phyloP scores from a whole-genome alignment of 495 filamentous ascomycete species.

The Melanomma pulvis-pyrius region DNA sequence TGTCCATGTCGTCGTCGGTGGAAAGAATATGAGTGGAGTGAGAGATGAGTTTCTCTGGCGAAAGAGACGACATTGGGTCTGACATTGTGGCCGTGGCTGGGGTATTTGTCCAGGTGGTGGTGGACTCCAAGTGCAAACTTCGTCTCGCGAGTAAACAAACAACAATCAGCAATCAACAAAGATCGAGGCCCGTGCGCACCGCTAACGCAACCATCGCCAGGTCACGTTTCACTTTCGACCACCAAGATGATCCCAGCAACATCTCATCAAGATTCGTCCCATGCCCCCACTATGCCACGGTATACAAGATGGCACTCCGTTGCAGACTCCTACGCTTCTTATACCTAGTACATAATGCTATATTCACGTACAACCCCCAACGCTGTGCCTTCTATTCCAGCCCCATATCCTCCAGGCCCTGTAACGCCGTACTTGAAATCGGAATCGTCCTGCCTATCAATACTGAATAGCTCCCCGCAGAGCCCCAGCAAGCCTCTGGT shows the following conservation, averaged over 20 bases:
- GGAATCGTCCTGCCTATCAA: neutral
- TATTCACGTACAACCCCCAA: neutral
- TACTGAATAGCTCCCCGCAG: slow-evolving; percentile 55
- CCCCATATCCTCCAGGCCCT: no score
- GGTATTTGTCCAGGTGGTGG: neutral
- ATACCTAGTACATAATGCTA: neutral
- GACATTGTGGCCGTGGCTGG: slow-evolving; percentile 11
- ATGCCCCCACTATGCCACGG: neutral
- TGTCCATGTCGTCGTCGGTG: slow-evolving; percentile 32
- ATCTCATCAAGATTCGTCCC: neutral
- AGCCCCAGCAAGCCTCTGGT: slow-evolving; percentile 75
- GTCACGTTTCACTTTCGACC: neutral
- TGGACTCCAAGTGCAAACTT: neutral
- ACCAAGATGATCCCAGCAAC: neutral
- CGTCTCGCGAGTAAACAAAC: slow-evolving; percentile 8
- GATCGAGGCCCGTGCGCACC: neutral
- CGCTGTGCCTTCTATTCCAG: neutral
- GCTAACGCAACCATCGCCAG: neutral
- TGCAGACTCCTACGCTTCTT: neutral
- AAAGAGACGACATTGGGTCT: slow-evolving; percentile 27
- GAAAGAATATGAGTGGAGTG: neutral
- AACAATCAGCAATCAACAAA: no score
- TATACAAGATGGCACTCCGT: neutral
- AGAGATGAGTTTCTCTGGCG: slow-evolving; percentile 22
- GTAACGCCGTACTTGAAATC: neutral